Percentiles rank a stretch among this genome's conserved stretches.
These are phyloP conservation scores for Xylariaceae sp. DNA, from an alignment of 2,329 filamentous ascomycete species.

Conservation along the genomic window DNA sequence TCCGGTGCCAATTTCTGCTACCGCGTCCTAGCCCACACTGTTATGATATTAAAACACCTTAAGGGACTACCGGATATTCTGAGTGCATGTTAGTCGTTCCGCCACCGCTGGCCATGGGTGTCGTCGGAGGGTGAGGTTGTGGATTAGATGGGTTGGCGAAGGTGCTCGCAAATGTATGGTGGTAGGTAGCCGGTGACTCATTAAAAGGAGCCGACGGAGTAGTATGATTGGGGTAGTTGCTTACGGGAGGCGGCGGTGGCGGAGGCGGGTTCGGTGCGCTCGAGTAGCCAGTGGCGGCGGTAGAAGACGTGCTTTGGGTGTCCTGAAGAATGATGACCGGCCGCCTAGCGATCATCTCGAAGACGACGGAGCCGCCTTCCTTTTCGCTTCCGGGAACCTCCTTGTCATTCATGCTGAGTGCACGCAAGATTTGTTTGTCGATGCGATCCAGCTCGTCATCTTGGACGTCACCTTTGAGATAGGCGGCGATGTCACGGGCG, in stretches of 20 bases:
- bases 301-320: slow-evolving; percentile 5
- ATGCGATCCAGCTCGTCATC: slow-evolving; percentile 39
- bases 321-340: slow-evolving; percentile 39
- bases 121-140: background rate
- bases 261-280: background rate
- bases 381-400: slow-evolving; percentile 30
- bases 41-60: background rate
- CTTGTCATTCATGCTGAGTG: slow-evolving; percentile 38
- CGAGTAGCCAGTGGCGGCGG: background rate
- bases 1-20: background rate
- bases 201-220: background rate
- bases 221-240: background rate
- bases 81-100: slow-evolving; percentile 9
- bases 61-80: slow-evolving; percentile 7
- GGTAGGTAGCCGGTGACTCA: slow-evolving; percentile 8
- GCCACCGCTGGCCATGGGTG: background rate
- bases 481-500: slow-evolving; percentile 36
- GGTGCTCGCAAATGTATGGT: slow-evolving; percentile 11
- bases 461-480: slow-evolving; percentile 34
- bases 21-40: background rate
- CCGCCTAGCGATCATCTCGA: slow-evolving; percentile 37
- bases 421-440: slow-evolving; percentile 40
- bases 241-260: background rate
- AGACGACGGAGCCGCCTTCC: slow-evolving; percentile 27
- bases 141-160: slow-evolving; percentile 14